These are phyloP conservation scores for Stagonosporopsis chrysanthemi DNA, from an alignment of 2,329 filamentous ascomycete genomes.

Conservation along the genomic window DNA sequence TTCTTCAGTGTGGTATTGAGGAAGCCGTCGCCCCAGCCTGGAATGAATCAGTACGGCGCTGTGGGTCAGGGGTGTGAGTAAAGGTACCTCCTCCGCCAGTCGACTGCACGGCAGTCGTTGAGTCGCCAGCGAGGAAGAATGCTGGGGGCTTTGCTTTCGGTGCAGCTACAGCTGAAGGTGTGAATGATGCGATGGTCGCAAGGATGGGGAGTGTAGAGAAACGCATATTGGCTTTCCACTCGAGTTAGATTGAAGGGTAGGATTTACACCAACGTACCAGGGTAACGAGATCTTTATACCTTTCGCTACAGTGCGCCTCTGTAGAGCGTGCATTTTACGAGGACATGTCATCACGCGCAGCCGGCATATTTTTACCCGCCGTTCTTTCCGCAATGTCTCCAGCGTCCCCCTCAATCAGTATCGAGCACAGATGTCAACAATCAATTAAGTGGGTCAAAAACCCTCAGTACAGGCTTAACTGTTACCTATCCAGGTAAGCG, in stretches of 20 bases:
- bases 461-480: too few relatives aligned
- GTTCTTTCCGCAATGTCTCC: not conserved
- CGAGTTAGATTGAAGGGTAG: not conserved
- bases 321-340: not conserved
- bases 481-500: too few relatives aligned
- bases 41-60: slow-evolving; percentile 5
- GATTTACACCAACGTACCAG: not conserved
- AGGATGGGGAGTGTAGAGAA: slow-evolving; percentile 10
- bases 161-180: slow-evolving; percentile 7
- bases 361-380: not conserved
- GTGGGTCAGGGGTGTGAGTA: not conserved
- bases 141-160: slow-evolving; percentile 25
- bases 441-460: too few relatives aligned
- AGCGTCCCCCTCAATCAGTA: slow-evolving; percentile 10
- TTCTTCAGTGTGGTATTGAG: slow-evolving; percentile 55
- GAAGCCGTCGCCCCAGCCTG: slow-evolving; percentile 66
- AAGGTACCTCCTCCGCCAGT: slow-evolving; percentile 27
- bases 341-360: not conserved
- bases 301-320: not conserved
- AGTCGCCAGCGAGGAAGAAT: slow-evolving; percentile 49
- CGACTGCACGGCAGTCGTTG: slow-evolving; percentile 44
- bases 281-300: not conserved
- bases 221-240: slow-evolving; percentile 6
- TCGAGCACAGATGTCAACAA: not conserved
- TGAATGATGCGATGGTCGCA: slow-evolving; percentile 8